Conservation (phyloP, 1,284 basidiomycete genomes). For the Ustilago sp. region DNA sequence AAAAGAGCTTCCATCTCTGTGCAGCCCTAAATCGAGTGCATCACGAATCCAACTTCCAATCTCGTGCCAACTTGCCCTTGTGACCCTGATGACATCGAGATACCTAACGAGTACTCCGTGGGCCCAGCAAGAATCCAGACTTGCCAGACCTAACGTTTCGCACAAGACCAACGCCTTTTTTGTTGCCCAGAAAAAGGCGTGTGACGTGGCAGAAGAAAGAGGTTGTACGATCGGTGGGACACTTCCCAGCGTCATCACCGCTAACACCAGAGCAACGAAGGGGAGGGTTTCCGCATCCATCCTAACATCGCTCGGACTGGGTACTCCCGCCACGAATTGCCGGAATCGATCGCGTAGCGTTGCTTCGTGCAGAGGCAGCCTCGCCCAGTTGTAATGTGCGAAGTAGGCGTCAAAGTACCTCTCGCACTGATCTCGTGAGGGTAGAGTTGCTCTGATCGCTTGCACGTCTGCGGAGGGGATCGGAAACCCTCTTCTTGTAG, state of each 20-base stretch:
- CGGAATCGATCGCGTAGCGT: slow-evolving; percentile 44
- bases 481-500: slow-evolving; percentile 47
- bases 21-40: slow-evolving; percentile 46
- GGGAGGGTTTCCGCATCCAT: slow-evolving; percentile 52
- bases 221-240: slow-evolving; percentile 51
- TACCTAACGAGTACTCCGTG: slow-evolving; percentile 49
- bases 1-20: slow-evolving; percentile 49
- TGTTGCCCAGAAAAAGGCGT: slow-evolving; percentile 53
- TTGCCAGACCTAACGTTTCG: slow-evolving; percentile 48
- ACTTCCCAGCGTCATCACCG: slow-evolving; percentile 43
- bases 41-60: slow-evolving; percentile 52
- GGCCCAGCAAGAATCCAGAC: slow-evolving; percentile 53
- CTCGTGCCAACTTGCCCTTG: slow-evolving; percentile 51
- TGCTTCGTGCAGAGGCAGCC: slow-evolving; percentile 38
- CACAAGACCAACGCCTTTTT: slow-evolving; percentile 52
- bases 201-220: slow-evolving; percentile 42
- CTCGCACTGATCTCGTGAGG: slow-evolving; percentile 43
- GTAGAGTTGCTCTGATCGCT: slow-evolving; percentile 43
- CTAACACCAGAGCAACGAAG: slow-evolving; percentile 41
- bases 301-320: slow-evolving; percentile 34
- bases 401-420: slow-evolving; percentile 54
- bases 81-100: slow-evolving; percentile 49
- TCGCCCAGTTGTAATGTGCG: slow-evolving; percentile 51
- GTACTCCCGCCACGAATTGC: slow-evolving; percentile 37
- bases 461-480: slow-evolving; percentile 49